Base-by-base conservation (phyloP, 2,329 filamentous ascomycete species). In the Ceratocystis harringtonii region DNA sequence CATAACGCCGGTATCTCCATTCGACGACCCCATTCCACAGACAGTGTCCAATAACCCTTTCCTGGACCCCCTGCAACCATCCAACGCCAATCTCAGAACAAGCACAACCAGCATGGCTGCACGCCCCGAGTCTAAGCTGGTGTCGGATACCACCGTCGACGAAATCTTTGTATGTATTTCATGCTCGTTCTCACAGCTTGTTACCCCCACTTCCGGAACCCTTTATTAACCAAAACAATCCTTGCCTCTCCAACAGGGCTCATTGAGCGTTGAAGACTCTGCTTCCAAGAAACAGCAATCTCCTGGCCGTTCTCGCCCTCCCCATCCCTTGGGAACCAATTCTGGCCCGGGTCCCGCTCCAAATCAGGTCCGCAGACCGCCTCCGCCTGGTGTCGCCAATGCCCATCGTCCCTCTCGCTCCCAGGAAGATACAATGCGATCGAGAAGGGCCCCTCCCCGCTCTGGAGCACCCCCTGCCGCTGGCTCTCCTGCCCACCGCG, bases 21-120 rank as follows among this genome's bases (percentile, higher is more conserved):
- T 84, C 72, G 82, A 84, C 75, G 82, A 84, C 74, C 79, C 77
- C 25, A 61, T 66, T 50, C 69, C 75, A 69, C 81, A 85, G 72
- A 86, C 85, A 65, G 75, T 84, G 67, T 90, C 87, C 70, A 83
- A 84, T 74, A 92, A 92, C 71, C 88, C 88, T 44, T 92, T 92
- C 73, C 80, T 91, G 69, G 87, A 88, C 70, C 78, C 80, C 67
- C 32, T 64, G 28, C 65, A 61, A 64, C 57, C 62, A 4, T 43
- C 57, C 22, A 52, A 44, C 32, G 22, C 50, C 28, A 62, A 61
- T 15, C 52, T 60, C 32, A 61, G 32, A 63, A 61, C 61, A 58
- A 62, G 25, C 58, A 57, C 63, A 43, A 30, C 48, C 60, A 57
- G 45, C 67, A 82, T 84, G 81, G 75, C 81, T 61, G 75, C 76